Evolutionary conservation across 139 green algal genomes (phyloP).

Genomic region (Dunaliella primolecta): DNA sequence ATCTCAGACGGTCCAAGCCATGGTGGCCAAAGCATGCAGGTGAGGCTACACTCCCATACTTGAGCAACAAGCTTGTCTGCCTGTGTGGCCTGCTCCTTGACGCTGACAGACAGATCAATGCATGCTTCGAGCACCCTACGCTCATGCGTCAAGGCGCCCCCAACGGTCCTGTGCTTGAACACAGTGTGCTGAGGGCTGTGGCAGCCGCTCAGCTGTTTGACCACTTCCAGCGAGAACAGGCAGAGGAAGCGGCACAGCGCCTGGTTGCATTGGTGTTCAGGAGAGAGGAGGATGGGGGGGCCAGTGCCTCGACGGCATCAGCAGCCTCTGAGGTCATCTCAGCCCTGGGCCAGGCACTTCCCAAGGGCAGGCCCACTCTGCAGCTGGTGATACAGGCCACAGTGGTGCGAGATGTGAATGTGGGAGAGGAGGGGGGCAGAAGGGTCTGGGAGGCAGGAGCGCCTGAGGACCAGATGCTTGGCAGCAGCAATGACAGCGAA

Average conservation of each 20-base stretch:
- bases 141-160: no score
- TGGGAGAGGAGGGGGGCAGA: neutral
- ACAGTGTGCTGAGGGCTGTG: neutral
- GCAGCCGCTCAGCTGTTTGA: neutral
- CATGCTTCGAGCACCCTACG: no score
- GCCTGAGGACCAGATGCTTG: neutral
- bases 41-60: no score
- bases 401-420: neutral
- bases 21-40: no score
- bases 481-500: neutral
- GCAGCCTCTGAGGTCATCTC: neutral
- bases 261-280: neutral
- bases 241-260: neutral
- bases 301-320: neutral
- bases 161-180: no score
- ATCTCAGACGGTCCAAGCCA: no score
- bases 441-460: neutral
- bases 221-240: neutral
- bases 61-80: no score
- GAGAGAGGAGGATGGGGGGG: neutral
- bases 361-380: neutral
- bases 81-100: no score
- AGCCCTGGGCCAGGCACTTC: neutral
- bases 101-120: no score
- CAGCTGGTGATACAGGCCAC: neutral